A percentile compares a stretch with the other conserved stretches of the same genome.
These are phyloP conservation scores for Phytophthora cactorum DNA, from an alignment of 352 stramenopile species.

Conservation along the genomic window DNA sequence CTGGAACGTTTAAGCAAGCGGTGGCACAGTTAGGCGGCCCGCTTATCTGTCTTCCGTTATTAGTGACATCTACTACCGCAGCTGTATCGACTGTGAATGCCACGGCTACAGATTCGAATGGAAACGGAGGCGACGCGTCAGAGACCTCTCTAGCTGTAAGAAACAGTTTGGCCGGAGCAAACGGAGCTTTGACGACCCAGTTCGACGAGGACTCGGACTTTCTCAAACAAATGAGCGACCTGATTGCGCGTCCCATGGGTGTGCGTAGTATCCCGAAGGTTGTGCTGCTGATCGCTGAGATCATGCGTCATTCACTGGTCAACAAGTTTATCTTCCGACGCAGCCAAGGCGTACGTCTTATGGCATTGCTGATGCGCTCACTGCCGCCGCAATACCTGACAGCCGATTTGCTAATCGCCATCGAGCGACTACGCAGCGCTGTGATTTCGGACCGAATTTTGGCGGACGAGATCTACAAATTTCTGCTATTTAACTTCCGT, in stretches of 20 bases:
- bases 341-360: constrained; percentile 76
- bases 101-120: constrained; percentile 16
- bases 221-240: constrained; percentile 72
- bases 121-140: constrained; percentile 8
- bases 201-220: constrained; percentile 84
- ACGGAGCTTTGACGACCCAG: constrained; percentile 48
- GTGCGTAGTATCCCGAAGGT: constrained; percentile 76
- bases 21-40: constrained; percentile 71
- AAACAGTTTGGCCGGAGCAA: constrained; percentile 20
- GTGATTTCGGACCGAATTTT: constrained; percentile 83
- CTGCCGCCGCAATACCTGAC: constrained; percentile 76
- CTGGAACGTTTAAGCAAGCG: constrained; percentile 75
- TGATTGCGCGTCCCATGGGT: constrained; percentile 77
- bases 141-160: constrained; percentile 3
- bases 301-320: constrained; percentile 85
- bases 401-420: constrained; percentile 63
- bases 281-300: constrained; percentile 79
- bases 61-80: constrained; percentile 56
- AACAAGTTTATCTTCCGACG: constrained; percentile 90
- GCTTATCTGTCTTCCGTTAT: constrained; percentile 66
- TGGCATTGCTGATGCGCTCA: constrained; percentile 71
- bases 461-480: constrained; percentile 84
- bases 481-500: constrained; percentile 87
- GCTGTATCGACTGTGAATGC: constrained; percentile 37
- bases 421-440: constrained; percentile 75